Conservation (phyloP, 768 basidiomycete genomes). For the Russula sp. region DNA sequence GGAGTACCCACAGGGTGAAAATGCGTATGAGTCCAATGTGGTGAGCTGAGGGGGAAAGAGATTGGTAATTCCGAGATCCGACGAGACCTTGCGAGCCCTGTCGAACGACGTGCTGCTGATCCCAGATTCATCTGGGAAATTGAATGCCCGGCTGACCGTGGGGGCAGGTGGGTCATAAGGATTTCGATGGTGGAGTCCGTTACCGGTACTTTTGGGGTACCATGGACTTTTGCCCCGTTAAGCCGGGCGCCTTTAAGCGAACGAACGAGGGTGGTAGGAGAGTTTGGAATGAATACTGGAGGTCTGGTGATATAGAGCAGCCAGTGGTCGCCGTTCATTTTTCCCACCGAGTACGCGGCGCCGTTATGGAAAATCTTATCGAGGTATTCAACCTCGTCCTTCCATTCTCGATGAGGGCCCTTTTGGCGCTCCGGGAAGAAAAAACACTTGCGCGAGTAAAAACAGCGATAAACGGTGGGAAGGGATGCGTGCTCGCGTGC, state of each 20-base stretch:
- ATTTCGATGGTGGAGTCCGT: conserved; percentile 96
- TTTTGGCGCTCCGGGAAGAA: conserved; percentile 97
- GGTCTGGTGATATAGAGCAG: conserved; percentile 87
- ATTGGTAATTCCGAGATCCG: conserved; percentile 70
- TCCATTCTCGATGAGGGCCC: conserved; percentile 93
- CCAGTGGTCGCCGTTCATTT: conserved; percentile 99
- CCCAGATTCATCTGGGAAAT: conserved; percentile 40
- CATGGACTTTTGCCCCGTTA: conserved; percentile 21
- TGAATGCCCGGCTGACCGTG: conserved; percentile 75
- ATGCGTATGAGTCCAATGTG: conserved; percentile 87
- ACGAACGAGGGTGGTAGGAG: conserved; percentile 15
- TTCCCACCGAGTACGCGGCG: conserved; percentile 94
- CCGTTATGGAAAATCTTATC: conserved; percentile 87
- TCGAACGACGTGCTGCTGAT: conserved; percentile 41
- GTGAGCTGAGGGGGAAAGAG: conserved; percentile 83
- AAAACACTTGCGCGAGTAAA: conserved; percentile 98
- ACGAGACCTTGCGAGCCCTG: conserved; percentile 61
- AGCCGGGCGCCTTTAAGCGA: conserved; percentile 27
- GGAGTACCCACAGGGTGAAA: conserved; percentile 94
- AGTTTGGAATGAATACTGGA: conserved; percentile 35
- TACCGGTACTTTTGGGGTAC: conserved; percentile 29
- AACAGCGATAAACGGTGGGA: conserved; percentile 78
- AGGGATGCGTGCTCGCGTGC: conserved; percentile 68
- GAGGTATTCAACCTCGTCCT: conserved; percentile 85
- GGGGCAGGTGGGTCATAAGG: conserved; percentile 91